Percentiles rank a stretch among this genome's conserved stretches.
Evolutionary conservation across 768 basidiomycete species (phyloP).

Genomic region (Leccinum arenicola): DNA sequence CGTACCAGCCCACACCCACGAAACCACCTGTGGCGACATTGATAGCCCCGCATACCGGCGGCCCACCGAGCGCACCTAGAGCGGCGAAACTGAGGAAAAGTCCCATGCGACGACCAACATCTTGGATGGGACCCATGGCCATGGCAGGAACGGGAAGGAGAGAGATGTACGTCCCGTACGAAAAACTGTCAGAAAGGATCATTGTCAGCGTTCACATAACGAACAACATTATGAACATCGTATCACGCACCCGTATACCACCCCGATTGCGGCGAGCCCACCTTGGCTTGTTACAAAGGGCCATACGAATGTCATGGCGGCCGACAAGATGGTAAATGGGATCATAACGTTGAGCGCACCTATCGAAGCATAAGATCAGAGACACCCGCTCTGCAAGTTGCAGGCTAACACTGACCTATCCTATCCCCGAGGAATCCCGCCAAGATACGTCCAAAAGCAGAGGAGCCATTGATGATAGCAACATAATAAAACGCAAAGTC

Average conservation of each 20-base stretch:
- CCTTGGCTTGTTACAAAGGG: slow-evolving; percentile 51
- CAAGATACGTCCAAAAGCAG: slow-evolving; percentile 56
- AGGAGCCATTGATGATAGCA: slow-evolving; percentile 65
- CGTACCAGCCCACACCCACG: slow-evolving; percentile 37
- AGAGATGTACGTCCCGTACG: slow-evolving; percentile 51
- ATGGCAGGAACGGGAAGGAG: slow-evolving; percentile 49
- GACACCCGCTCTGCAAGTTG: background rate
- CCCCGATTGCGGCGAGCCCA: slow-evolving; percentile 48
- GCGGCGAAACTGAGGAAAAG: slow-evolving; percentile 62
- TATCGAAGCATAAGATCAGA: slow-evolving; percentile 17
- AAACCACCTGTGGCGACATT: slow-evolving; percentile 49
- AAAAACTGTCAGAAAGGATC: slow-evolving; percentile 38
- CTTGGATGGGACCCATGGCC: slow-evolving; percentile 54
- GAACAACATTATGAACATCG: accelerated
- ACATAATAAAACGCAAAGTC: slow-evolving; percentile 63
- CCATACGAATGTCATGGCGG: slow-evolving; percentile 65
- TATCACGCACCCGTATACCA: slow-evolving; percentile 60
- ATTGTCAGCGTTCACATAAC: background rate
- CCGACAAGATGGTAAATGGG: slow-evolving; percentile 56
- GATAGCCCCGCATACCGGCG: slow-evolving; percentile 75
- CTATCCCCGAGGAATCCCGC: slow-evolving; percentile 55
- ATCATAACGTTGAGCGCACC: slow-evolving; percentile 70
- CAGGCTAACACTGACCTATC: slow-evolving; percentile 36
- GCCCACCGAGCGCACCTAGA: slow-evolving; percentile 62
- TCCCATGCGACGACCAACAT: slow-evolving; percentile 64